Evolutionary conservation across 495 filamentous ascomycete genomes (phyloP).

Genomic region (Neurospora sp.): DNA sequence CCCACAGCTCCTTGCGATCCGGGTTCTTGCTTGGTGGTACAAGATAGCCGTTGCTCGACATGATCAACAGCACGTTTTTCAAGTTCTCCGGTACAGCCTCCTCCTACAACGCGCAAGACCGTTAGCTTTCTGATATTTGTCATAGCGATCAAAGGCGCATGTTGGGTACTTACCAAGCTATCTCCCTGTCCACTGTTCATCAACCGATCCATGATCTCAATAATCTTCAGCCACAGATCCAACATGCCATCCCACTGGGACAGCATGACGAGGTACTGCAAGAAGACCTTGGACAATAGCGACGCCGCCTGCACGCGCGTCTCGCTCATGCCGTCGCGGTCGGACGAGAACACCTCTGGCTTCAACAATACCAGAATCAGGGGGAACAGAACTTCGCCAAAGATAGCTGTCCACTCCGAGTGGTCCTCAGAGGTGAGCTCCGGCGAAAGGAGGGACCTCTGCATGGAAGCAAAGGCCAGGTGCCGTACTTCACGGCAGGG

Average conservation of each 20-base stretch:
- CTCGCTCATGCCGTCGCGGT: slow-evolving; percentile 89
- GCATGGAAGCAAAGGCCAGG: slow-evolving; percentile 77
- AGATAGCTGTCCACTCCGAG: slow-evolving; percentile 90
- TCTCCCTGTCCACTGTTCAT: slow-evolving; percentile 96
- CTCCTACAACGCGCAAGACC: slow-evolving; percentile 43
- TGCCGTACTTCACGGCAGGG: slow-evolving; percentile 90
- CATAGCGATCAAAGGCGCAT: background rate
- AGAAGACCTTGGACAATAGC: slow-evolving; percentile 85
- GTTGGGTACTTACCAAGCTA: slow-evolving; percentile 58
- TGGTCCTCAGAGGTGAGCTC: slow-evolving; percentile 69
- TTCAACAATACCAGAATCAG: slow-evolving; percentile 81
- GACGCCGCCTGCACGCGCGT: slow-evolving; percentile 88
- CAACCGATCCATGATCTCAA: slow-evolving; percentile 90
- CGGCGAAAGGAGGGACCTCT: slow-evolving; percentile 70
- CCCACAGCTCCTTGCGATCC: slow-evolving; percentile 54
- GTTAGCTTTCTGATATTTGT: slow-evolving; percentile 9
- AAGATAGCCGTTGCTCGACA: slow-evolving; percentile 83
- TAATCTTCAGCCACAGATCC: slow-evolving; percentile 82
- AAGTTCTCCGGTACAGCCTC: slow-evolving; percentile 92
- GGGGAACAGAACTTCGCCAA: slow-evolving; percentile 92
- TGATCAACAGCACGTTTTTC: slow-evolving; percentile 94
- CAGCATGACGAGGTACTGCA: slow-evolving; percentile 83
- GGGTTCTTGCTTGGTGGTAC: slow-evolving; percentile 57
- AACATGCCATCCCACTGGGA: slow-evolving; percentile 86
- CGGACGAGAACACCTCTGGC: slow-evolving; percentile 89